Conservation (phyloP, 108 stramenopile genomes). For the Licmophora abbreviata region DNA sequence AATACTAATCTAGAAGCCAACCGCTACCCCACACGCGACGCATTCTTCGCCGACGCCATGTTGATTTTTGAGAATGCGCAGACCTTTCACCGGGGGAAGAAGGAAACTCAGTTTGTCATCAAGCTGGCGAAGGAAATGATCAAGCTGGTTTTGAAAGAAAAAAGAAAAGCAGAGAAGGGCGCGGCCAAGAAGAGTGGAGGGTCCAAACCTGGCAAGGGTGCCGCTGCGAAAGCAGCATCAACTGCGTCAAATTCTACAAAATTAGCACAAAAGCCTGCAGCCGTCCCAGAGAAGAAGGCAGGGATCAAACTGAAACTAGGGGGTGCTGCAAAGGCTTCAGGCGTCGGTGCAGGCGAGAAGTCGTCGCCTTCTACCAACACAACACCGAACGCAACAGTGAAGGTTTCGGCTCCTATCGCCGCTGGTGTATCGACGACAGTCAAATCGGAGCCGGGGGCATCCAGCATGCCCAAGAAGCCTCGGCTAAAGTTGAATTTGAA, state of each 20-base stretch:
- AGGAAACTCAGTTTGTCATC: constrained; percentile 51
- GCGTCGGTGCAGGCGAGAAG: background rate
- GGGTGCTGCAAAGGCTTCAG: background rate
- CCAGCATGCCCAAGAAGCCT: background rate
- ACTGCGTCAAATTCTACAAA: constrained; percentile 12
- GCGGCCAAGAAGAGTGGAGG: background rate
- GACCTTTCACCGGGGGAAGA: constrained; percentile 37
- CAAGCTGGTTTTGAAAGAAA: constrained; percentile 43
- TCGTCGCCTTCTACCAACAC: background rate
- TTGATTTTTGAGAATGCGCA: constrained; percentile 66
- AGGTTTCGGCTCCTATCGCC: constrained; percentile 8
- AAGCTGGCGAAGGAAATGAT: constrained; percentile 58
- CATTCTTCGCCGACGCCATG: constrained; percentile 35
- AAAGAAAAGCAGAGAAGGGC: constrained; percentile 35
- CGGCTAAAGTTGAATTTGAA: constrained; percentile 14
- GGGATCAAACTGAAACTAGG: constrained; percentile 2
- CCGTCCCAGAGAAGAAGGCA: constrained; percentile 3
- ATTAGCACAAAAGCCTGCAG: constrained; percentile 2
- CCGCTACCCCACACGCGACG: constrained; percentile 26
- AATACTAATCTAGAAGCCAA: constrained; percentile 45
- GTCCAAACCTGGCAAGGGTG: constrained; percentile 8
- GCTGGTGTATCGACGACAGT: constrained; percentile 6
- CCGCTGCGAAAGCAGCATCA: constrained; percentile 4
- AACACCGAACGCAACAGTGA: constrained; percentile 11
- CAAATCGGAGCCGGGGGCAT: constrained; percentile 11